A percentile compares a stretch with the other conserved stretches of the same genome.
These are phyloP conservation scores for Colletotrichum spaethianum DNA, from an alignment of 2,329 filamentous ascomycete genomes.

Conservation along the genomic window DNA sequence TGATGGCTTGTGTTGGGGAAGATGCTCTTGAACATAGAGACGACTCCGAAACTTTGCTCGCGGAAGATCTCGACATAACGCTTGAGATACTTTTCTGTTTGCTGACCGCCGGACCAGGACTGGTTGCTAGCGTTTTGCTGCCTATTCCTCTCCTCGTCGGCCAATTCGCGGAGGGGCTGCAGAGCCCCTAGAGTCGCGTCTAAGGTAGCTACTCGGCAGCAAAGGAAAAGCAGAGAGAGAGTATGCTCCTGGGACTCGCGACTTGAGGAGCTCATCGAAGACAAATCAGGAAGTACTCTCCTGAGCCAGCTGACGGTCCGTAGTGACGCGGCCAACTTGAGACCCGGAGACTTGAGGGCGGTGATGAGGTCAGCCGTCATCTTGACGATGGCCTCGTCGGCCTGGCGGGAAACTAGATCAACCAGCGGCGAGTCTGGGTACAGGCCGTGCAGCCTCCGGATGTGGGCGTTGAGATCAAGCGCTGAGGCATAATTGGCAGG, in stretches of 20 bases:
- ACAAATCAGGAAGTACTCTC: constrained; percentile 85
- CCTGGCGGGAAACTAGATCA: constrained; percentile 79
- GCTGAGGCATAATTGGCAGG: constrained; percentile 88
- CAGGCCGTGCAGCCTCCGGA: constrained; percentile 85
- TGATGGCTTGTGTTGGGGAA: constrained; percentile 71
- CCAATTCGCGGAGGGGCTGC: constrained; percentile 87
- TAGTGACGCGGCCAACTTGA: constrained; percentile 92
- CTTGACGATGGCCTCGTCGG: constrained; percentile 88
- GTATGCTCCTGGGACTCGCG: constrained; percentile 69
- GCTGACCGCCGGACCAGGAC: constrained; percentile 81
- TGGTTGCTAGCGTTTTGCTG: constrained; percentile 58
- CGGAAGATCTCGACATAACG: constrained; percentile 97
- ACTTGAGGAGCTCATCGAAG: constrained; percentile 41
- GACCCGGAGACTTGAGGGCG: constrained; percentile 80
- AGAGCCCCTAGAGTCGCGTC: constrained; percentile 85
- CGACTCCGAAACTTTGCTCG: constrained; percentile 95
- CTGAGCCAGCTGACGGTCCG: constrained; percentile 93
- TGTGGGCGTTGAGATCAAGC: constrained; percentile 93
- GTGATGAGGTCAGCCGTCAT: constrained; percentile 89
- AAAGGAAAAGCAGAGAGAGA: constrained; percentile 86
- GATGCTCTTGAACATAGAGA: constrained; percentile 94
- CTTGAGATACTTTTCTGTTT: constrained; percentile 95
- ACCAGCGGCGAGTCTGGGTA: constrained; percentile 87
- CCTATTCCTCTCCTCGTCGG: constrained; percentile 82
- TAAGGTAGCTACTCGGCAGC: constrained; percentile 87